Evolutionary conservation across 2,329 filamentous ascomycete genomes (phyloP).

Genomic region (Rhynchosporium agropyri): DNA sequence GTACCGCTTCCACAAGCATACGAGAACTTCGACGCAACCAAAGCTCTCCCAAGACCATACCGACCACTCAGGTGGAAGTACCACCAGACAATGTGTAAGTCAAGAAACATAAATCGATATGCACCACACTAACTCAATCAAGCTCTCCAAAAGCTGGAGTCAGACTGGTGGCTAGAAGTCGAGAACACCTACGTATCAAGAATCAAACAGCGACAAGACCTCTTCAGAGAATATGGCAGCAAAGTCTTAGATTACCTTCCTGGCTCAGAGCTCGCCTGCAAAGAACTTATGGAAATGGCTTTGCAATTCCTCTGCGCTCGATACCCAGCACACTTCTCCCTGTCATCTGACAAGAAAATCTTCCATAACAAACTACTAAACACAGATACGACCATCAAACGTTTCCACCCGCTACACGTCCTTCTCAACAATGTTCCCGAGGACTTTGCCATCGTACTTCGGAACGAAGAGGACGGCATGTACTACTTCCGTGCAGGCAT

Average conservation of each 20-base stretch:
- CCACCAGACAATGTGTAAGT: slow-evolving; percentile 87
- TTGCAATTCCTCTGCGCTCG: slow-evolving; percentile 77
- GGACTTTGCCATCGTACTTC: slow-evolving; percentile 77
- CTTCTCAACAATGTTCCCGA: slow-evolving; percentile 80
- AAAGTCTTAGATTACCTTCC: slow-evolving; percentile 69
- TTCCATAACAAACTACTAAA: slow-evolving; percentile 72
- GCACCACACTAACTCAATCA: slow-evolving; percentile 23
- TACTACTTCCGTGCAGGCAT: slow-evolving; percentile 77
- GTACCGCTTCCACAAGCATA: slow-evolving; percentile 71
- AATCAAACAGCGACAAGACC: slow-evolving; percentile 67
- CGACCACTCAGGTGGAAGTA: slow-evolving; percentile 83
- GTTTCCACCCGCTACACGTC: slow-evolving; percentile 66
- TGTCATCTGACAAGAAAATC: slow-evolving; percentile 55
- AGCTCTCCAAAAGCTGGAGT: slow-evolving; percentile 78
- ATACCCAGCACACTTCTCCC: slow-evolving; percentile 74
- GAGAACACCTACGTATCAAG: slow-evolving; percentile 71
- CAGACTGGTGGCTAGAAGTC: slow-evolving; percentile 88
- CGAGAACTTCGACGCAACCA: slow-evolving; percentile 66
- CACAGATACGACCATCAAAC: slow-evolving; percentile 61
- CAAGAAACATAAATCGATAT: not conserved
- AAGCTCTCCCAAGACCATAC: slow-evolving; percentile 72
- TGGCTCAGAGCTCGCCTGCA: slow-evolving; percentile 76
- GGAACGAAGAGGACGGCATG: slow-evolving; percentile 69
- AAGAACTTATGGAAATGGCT: slow-evolving; percentile 86
- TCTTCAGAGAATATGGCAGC: slow-evolving; percentile 65